Conservation (phyloP, 768 basidiomycete genomes). For the Mycena vitilis region DNA sequence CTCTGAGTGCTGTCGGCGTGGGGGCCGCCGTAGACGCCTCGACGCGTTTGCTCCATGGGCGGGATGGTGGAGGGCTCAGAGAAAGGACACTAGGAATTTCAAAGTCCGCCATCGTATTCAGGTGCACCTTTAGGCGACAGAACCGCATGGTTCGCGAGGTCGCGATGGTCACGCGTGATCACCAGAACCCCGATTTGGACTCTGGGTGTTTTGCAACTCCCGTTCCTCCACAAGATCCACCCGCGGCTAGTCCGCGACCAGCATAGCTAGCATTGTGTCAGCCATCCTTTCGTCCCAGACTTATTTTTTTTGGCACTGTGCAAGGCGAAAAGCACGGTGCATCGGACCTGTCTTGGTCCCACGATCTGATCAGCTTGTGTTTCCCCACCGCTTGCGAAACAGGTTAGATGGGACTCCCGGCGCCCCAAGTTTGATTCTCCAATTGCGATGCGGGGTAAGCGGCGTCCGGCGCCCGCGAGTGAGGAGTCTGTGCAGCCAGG, state of each 20-base stretch:
- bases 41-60: conserved; percentile 40
- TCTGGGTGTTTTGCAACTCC: not conserved
- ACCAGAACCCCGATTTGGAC: not conserved
- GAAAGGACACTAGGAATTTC: conserved; percentile 30
- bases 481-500: not conserved
- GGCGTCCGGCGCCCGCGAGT: too few species aligned
- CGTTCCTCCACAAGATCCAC: too few species aligned
- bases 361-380: not conserved
- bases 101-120: not conserved
- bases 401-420: too few species aligned
- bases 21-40: conserved; percentile 33
- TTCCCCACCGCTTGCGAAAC: not conserved
- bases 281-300: too few species aligned
- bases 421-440: too few species aligned
- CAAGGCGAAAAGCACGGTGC: too few species aligned
- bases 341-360: too few species aligned
- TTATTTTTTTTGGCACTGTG: too few species aligned
- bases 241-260: too few species aligned
- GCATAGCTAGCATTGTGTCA: too few species aligned
- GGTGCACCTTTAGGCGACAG: not conserved
- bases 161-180: not conserved
- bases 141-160: not conserved
- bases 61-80: conserved; percentile 32
- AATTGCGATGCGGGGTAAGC: too few species aligned
- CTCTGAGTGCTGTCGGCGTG: conserved; percentile 32